Conservation (phyloP, 1,284 basidiomycete genomes). For the Fistulina hepatica region DNA sequence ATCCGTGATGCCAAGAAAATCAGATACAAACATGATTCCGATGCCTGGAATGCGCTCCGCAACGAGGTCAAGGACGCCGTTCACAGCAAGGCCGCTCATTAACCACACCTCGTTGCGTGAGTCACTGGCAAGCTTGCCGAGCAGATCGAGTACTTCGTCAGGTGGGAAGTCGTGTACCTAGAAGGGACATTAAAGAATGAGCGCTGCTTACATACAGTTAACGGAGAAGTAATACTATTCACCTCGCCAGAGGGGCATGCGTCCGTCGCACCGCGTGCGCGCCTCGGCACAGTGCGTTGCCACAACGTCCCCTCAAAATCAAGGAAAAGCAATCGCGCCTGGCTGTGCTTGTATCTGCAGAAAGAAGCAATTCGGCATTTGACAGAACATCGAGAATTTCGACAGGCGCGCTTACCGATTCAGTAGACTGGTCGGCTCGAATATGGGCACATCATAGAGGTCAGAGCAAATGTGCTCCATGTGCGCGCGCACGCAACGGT, state of each 20-base stretch:
- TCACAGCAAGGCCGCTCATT: conserved; percentile 62
- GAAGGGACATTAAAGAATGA: no score
- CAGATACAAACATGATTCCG: conserved; percentile 69
- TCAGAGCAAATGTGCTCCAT: conserved; percentile 46
- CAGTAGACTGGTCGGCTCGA: conserved; percentile 43
- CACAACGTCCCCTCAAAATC: conserved; percentile 80
- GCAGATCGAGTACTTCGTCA: conserved; percentile 39
- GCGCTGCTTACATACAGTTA: no score
- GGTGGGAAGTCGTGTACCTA: conserved; percentile 21
- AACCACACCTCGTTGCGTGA: conserved; percentile 51
- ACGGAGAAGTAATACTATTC: no score
- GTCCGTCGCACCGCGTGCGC: conserved; percentile 35
- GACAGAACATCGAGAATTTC: no score
- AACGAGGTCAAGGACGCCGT: conserved; percentile 52
- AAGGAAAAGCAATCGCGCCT: conserved; percentile 59
- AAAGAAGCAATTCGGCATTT: no score
- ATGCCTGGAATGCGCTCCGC: conserved; percentile 50
- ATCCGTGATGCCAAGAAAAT: no score
- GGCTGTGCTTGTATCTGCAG: no score
- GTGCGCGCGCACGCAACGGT: conserved; percentile 57
- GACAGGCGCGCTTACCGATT: conserved; percentile 52
- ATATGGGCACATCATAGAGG: conserved; percentile 30
- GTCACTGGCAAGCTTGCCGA: conserved; percentile 56
- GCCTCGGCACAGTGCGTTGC: conserved; percentile 40
- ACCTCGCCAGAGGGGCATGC: no score